phyloP scores from a whole-genome alignment of 495 filamentous ascomycete species.

The Aspergillus mulundensis region DNA sequence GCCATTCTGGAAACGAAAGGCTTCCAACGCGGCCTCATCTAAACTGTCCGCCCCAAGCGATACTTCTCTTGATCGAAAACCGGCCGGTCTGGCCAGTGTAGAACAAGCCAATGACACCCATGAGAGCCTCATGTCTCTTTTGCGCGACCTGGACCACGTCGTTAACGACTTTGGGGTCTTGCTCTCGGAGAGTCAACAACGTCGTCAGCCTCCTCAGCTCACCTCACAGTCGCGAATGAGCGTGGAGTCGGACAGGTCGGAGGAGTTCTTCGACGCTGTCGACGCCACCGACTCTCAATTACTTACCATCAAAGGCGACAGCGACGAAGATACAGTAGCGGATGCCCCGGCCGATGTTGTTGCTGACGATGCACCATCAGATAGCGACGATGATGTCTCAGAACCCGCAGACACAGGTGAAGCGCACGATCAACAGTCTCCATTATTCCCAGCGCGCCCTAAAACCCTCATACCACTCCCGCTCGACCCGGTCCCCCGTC shows the following conservation, averaged over 20 bases:
- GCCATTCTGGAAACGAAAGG: slow-evolving; percentile 89
- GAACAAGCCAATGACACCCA: slow-evolving; percentile 61
- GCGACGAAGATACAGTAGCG: slow-evolving; percentile 41
- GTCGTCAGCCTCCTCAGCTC: slow-evolving; percentile 55
- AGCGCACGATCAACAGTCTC: slow-evolving; percentile 41
- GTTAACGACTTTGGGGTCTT: slow-evolving; percentile 76
- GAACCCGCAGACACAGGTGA: slow-evolving; percentile 34
- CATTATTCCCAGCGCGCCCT: slow-evolving; percentile 66
- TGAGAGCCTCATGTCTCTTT: slow-evolving; percentile 71
- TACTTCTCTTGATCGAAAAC: slow-evolving; percentile 31
- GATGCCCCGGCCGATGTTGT: slow-evolving; percentile 14
- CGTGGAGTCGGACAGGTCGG: slow-evolving; percentile 73
- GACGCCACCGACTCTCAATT: slow-evolving; percentile 67
- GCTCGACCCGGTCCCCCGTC: slow-evolving; percentile 59
- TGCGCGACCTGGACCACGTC: slow-evolving; percentile 78
- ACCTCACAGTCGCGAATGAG: slow-evolving; percentile 61
- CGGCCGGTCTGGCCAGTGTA: slow-evolving; percentile 32
- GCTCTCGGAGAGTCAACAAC: slow-evolving; percentile 70
- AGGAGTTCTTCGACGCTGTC: slow-evolving; percentile 93
- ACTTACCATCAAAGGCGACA: slow-evolving; percentile 64
- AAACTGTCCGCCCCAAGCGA: slow-evolving; percentile 53
- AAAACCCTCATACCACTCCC: slow-evolving; percentile 78
- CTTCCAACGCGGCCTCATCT: slow-evolving; percentile 14
- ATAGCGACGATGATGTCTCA: slow-evolving; percentile 53
- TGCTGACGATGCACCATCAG: slow-evolving; percentile 37